These are phyloP conservation scores for Anthoceros angustus DNA, from an alignment of 225 moss, liverwort and hornwort genomes.

Conservation along the genomic window DNA sequence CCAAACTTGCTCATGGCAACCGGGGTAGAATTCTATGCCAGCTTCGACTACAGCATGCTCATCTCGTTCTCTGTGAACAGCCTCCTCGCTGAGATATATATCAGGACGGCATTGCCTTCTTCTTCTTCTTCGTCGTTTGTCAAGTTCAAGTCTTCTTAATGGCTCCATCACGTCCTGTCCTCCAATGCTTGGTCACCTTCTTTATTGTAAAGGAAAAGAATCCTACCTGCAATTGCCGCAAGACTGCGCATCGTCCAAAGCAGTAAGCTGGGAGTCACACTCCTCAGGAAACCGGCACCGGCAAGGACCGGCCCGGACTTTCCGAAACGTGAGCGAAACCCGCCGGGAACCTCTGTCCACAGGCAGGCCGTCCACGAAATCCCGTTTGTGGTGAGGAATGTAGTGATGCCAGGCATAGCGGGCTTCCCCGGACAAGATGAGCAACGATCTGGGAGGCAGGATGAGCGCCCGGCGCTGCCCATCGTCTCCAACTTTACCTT, in stretches of 20 bases:
- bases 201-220: too few relatives aligned
- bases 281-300: conserved; percentile 37
- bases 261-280: conserved; percentile 61
- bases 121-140: not conserved
- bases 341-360: conserved; percentile 60
- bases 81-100: conserved; percentile 7
- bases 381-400: conserved; percentile 98
- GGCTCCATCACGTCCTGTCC: not conserved
- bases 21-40: not conserved
- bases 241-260: not conserved
- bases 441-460: conserved; percentile 70
- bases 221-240: too few relatives aligned
- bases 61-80: conserved; percentile 1
- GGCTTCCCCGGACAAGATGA: conserved; percentile 76
- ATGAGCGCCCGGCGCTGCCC: conserved; percentile 57
- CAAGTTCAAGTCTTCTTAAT: not conserved
- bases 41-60: conserved; percentile 2
- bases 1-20: not conserved
- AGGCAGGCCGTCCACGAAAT: conserved; percentile 37
- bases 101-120: not conserved
- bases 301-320: conserved; percentile 80
- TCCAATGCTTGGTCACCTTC: not conserved
- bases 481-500: conserved; percentile 9
- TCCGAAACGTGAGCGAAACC: conserved; percentile 91
- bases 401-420: conserved; percentile 99